Conservation (phyloP, 805 yeast genomes). For the Ogataea henricii region DNA sequence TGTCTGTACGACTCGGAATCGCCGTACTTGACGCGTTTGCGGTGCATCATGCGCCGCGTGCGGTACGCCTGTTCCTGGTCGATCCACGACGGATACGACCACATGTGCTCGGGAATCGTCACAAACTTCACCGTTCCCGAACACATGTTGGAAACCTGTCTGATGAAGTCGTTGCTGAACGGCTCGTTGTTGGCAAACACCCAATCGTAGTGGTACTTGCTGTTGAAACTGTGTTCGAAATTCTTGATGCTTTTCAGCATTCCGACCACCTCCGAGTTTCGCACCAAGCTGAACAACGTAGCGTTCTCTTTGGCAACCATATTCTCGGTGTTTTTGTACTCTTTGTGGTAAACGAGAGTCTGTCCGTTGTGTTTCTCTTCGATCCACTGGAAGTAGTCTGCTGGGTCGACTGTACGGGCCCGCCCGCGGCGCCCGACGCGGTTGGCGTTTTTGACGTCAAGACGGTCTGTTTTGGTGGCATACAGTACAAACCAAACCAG, state of each 20-base stretch:
- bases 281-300: slow-evolving; percentile 64
- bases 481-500: background rate
- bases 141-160: slow-evolving; percentile 46
- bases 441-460: background rate
- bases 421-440: background rate
- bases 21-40: slow-evolving; percentile 47
- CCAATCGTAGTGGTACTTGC: slow-evolving; percentile 67
- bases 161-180: slow-evolving; percentile 56
- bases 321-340: background rate
- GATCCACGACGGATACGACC: slow-evolving; percentile 70
- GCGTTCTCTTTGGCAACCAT: slow-evolving; percentile 47
- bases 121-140: slow-evolving; percentile 65
- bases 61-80: slow-evolving; percentile 51
- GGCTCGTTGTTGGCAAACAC: slow-evolving; percentile 69
- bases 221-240: slow-evolving; percentile 66
- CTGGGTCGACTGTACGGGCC: background rate
- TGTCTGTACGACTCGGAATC: slow-evolving; percentile 52
- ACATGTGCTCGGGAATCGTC: slow-evolving; percentile 55
- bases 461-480: background rate
- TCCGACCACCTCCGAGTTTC: slow-evolving; percentile 59
- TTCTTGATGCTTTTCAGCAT: slow-evolving; percentile 57
- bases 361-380: slow-evolving; percentile 1
- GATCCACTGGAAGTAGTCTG: slow-evolving; percentile 3
- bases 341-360: slow-evolving; percentile 7
- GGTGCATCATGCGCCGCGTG: slow-evolving; percentile 46